A percentile compares a stretch with the other conserved stretches of the same genome.
These are phyloP conservation scores for Talaromyces stipitatus DNA, from an alignment of 495 filamentous ascomycete species.

Conservation along the genomic window DNA sequence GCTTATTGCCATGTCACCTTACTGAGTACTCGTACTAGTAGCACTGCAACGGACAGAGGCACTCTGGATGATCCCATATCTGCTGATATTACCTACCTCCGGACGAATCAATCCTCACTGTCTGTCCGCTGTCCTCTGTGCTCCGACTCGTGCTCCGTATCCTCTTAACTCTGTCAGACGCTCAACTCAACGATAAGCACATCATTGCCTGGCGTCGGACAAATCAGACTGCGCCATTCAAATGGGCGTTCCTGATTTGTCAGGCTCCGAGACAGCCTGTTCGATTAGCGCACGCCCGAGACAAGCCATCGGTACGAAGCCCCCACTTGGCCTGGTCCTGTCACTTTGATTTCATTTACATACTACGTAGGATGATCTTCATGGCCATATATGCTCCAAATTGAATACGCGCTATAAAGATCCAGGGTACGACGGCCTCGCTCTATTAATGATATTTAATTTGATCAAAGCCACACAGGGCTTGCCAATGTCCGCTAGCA, in stretches of 20 bases:
- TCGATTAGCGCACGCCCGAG: neutral
- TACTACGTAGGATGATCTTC: too few relatives aligned
- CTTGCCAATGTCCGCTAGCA: too few relatives aligned
- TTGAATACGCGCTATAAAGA: too few relatives aligned
- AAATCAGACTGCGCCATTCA: neutral
- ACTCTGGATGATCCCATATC: too few relatives aligned
- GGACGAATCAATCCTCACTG: too few relatives aligned
- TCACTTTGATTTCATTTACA: neutral
- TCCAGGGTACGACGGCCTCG: too few relatives aligned
- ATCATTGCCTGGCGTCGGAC: neutral
- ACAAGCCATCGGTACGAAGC: neutral
- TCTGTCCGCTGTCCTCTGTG: too few relatives aligned
- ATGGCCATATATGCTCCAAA: too few relatives aligned
- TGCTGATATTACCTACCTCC: too few relatives aligned
- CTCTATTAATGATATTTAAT: neutral
- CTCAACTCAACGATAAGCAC: neutral
- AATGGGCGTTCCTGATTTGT: neutral
- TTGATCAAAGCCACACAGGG: neutral
- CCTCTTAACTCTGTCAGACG: neutral
- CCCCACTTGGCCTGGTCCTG: constrained; percentile 2
- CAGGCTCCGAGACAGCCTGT: neutral
- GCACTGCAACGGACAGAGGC: too few relatives aligned
- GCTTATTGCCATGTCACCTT: neutral
- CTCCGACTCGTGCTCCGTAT: neutral
- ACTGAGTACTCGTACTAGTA: too few relatives aligned